Evolutionary conservation across 768 basidiomycete genomes (phyloP), one percentile per base, ranked within the genome.

Genomic region (Gautieria morchelliformis): DNA sequence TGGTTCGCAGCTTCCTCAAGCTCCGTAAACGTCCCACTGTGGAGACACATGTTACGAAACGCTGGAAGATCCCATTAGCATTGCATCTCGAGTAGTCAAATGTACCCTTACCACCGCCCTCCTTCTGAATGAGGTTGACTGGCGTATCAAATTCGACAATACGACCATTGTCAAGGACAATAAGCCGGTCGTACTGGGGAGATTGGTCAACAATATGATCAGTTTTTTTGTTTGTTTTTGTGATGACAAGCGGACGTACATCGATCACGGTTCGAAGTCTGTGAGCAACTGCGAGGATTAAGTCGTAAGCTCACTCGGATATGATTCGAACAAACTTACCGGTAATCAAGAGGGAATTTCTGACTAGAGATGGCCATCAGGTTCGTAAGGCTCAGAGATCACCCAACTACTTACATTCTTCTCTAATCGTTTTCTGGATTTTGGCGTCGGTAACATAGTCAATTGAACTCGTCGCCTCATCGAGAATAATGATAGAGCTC

Each of bases 191-290:
- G 63, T 93, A 85, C 57, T 64, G 57, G 54, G 35, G 59, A 57
- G 20, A 65, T 65, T 58, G 64, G 1, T 69, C 65, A 6, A 66
- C 66, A 52, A 70, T 62, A 63, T 15, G 37, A 1, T 27, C 11
- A 53, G 19, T 2, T 8, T n/a, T n/a, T n/a, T n/a, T n/a, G n/a
- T n/a, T 10, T 44, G 7, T 5, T 27, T 10, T 22, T 44, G 7
- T 20, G 17, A 37, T 53, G 14, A 50, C 48, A 60, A 4, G 68
- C 50, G 6, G 17, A 46, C 56, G 46, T 48, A 57, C 56, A 33
- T 93, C 87, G 59, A 89, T 87, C 52, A 91, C 81, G 1, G 88
- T 89, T 56, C 80, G 76, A 57, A 90, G 69, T 41, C 89, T 78
- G 69, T 90, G 87, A 0, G 87, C 87, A 51, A 90, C 84, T 80